Conservation (phyloP, 352 stramenopile species). For the Stramenopiles sp. region DNA sequence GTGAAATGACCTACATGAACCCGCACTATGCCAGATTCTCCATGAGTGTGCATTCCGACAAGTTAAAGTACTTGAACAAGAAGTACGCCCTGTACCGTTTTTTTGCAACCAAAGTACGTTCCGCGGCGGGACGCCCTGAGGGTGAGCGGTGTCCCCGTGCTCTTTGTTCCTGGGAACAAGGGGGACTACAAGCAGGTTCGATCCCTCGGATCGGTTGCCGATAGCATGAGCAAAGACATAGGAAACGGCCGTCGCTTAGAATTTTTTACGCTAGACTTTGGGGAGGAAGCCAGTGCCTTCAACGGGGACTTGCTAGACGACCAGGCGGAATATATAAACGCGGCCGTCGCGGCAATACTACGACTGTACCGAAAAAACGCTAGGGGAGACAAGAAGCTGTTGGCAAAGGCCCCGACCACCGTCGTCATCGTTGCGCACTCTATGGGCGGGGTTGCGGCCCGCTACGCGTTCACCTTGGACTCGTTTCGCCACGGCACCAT, state of each 20-base stretch:
- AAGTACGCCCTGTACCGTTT: slow-evolving; percentile 40
- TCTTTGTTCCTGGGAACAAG: slow-evolving; percentile 53
- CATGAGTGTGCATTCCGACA: slow-evolving; percentile 24
- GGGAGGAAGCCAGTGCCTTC: slow-evolving; percentile 42
- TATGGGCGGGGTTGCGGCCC: slow-evolving; percentile 50
- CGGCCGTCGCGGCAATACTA: slow-evolving; percentile 42
- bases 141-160: slow-evolving; percentile 41
- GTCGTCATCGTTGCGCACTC: slow-evolving; percentile 54
- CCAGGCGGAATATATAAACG: slow-evolving; percentile 47
- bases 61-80: slow-evolving; percentile 43
- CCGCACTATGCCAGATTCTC: slow-evolving; percentile 43
- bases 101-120: slow-evolving; percentile 13
- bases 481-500: slow-evolving; percentile 50
- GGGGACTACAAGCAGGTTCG: slow-evolving; percentile 59
- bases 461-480: slow-evolving; percentile 37
- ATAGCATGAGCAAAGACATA: slow-evolving; percentile 31
- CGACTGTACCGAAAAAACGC: slow-evolving; percentile 43
- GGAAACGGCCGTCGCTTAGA: slow-evolving; percentile 29
- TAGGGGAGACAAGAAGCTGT: slow-evolving; percentile 20
- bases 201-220: slow-evolving; percentile 44
- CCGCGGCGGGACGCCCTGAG: slow-evolving; percentile 19
- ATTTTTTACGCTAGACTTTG: slow-evolving; percentile 51
- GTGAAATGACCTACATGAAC: slow-evolving; percentile 60
- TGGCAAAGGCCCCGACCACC: slow-evolving; percentile 27
- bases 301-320: slow-evolving; percentile 41